These are phyloP conservation scores for Aurantiochytrium sp. DNA, from an alignment of 108 stramenopile species.

Conservation along the genomic window DNA sequence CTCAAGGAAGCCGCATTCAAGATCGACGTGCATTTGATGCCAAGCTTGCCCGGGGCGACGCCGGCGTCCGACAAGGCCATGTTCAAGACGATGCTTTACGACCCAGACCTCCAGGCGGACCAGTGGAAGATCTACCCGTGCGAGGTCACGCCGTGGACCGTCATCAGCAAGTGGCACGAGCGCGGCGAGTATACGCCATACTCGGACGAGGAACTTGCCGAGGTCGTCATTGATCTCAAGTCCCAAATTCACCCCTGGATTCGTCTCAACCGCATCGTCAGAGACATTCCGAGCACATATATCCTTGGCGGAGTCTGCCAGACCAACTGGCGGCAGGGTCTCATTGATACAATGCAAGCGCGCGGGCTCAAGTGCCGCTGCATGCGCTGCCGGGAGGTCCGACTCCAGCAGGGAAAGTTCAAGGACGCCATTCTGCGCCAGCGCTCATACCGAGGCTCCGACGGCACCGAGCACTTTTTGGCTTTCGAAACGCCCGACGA, in stretches of 20 bases:
- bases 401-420: background rate
- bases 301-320: background rate
- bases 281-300: constrained; percentile 9
- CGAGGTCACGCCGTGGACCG: constrained; percentile 89
- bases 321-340: background rate
- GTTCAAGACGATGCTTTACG: constrained; percentile 79
- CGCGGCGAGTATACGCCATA: constrained; percentile 69
- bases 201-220: constrained; percentile 25
- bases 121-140: constrained; percentile 92
- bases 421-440: background rate
- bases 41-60: constrained; percentile 88
- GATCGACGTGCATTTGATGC: constrained; percentile 97
- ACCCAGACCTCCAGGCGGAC: constrained; percentile 83
- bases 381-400: constrained; percentile 3
- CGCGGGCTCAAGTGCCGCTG: constrained; percentile 12
- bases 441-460: background rate
- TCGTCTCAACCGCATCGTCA: background rate
- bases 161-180: constrained; percentile 90
- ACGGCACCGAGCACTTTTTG: background rate
- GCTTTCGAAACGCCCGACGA: background rate
- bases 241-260: constrained; percentile 10
- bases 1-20: constrained; percentile 94
- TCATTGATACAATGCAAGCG: background rate
- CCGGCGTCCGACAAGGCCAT: constrained; percentile 81
- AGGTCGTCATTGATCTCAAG: background rate